Conservation (phyloP, 2,329 filamentous ascomycete genomes). For the Claviceps fusiformis region DNA sequence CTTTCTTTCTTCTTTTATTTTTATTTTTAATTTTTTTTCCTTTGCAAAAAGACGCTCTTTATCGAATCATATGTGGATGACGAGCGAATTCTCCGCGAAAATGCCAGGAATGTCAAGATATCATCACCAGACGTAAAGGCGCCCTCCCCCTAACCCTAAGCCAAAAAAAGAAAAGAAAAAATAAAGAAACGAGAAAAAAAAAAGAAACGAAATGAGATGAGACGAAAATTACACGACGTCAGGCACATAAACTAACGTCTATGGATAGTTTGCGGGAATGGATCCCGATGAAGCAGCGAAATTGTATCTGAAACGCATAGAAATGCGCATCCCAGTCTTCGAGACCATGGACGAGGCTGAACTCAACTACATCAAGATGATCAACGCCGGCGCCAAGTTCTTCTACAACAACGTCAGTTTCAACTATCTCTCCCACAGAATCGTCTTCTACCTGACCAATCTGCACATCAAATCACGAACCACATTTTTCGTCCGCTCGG, state of each 20-base stretch:
- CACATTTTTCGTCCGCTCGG: constrained; percentile 84
- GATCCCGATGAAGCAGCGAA: constrained; percentile 81
- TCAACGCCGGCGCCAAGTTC: constrained; percentile 86
- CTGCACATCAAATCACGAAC: constrained; percentile 90
- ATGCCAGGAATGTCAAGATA: constrained; percentile 94
- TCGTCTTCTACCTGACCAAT: constrained; percentile 97
- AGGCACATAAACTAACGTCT: not conserved
- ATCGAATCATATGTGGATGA: constrained; percentile 94
- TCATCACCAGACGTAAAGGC: constrained; percentile 75
- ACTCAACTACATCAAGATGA: constrained; percentile 98
- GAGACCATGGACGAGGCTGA: constrained; percentile 93
- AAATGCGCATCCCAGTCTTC: constrained; percentile 85
- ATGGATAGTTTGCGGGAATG: constrained; percentile 68
- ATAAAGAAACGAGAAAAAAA: too few relatives aligned
- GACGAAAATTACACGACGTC: too few relatives aligned
- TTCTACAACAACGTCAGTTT: constrained; percentile 96
- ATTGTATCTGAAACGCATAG: constrained; percentile 80
- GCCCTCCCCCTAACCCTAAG: too few relatives aligned
- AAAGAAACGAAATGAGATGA: too few relatives aligned
- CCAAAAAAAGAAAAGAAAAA: not conserved
- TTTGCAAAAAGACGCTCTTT: constrained; percentile 60
- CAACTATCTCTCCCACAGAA: constrained; percentile 89
- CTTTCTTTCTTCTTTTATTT: not conserved
- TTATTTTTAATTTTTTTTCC: not conserved
- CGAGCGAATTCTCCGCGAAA: constrained; percentile 85